A percentile compares a stretch with the other conserved stretches of the same genome.
Conservation (phyloP, 768 basidiomycete species). For the Russula ochroleuca region DNA sequence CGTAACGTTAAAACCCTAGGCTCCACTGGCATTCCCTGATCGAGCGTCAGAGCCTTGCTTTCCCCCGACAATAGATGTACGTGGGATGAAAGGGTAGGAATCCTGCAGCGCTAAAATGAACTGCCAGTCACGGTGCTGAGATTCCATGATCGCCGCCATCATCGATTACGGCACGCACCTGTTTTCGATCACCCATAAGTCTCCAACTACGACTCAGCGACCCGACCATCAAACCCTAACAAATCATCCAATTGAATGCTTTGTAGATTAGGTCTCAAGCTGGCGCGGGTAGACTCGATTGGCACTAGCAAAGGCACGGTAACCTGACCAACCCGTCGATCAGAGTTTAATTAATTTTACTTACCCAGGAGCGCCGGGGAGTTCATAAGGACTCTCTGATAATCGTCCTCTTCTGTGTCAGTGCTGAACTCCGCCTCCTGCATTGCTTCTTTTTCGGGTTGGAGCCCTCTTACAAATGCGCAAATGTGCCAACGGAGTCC, state of each 20-base stretch:
- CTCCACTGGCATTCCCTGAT: slow-evolving; percentile 7
- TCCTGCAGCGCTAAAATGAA: slow-evolving; percentile 1
- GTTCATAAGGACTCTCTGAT: not conserved
- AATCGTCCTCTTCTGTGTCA: not conserved
- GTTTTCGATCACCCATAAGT: not conserved
- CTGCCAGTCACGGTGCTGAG: not conserved
- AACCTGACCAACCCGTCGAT: not conserved
- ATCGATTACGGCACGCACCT: slow-evolving; percentile 4
- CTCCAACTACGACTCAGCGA: not conserved
- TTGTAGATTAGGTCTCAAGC: not conserved
- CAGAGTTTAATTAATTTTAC: not conserved
- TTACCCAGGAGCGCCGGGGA: not conserved
- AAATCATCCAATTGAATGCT: not conserved
- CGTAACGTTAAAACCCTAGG: not conserved
- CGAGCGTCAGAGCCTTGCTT: not conserved
- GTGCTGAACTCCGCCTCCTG: not conserved
- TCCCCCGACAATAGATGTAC: not conserved
- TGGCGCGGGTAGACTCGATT: not conserved
- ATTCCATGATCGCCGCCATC: not conserved
- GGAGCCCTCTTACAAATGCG: not conserved
- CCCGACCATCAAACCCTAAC: not conserved
- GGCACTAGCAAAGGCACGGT: not conserved
- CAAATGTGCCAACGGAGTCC: not conserved
- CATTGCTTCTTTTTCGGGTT: not conserved
- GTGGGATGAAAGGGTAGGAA: not conserved